A percentile compares a stretch with the other conserved stretches of the same genome.
Conservation (phyloP, 2,329 filamentous ascomycete species). For the Massarina eburnea region DNA sequence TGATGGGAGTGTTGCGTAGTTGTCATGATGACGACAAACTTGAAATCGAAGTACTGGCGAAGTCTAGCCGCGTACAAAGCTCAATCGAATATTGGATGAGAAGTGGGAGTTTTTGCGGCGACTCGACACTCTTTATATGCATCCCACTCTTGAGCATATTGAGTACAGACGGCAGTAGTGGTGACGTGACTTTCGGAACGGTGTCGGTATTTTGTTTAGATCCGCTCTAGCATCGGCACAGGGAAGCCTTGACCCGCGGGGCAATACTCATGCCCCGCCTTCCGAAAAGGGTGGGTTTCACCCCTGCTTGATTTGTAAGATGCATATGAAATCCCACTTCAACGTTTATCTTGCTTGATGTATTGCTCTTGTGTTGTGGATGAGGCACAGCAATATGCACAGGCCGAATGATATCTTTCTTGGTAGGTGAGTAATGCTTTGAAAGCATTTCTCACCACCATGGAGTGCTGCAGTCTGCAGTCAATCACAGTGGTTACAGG, state of each 20-base stretch:
- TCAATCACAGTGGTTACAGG: too few relatives aligned
- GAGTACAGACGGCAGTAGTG: slow-evolving; percentile 7
- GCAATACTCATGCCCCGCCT: slow-evolving; percentile 18
- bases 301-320: slow-evolving; percentile 27
- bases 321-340: slow-evolving; percentile 1
- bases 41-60: not conserved
- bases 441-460: too few relatives aligned
- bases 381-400: too few relatives aligned
- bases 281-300: slow-evolving; percentile 9
- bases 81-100: slow-evolving; percentile 3
- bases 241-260: slow-evolving; percentile 10
- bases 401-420: too few relatives aligned
- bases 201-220: too few relatives aligned
- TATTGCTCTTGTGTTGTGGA: too few relatives aligned
- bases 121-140: slow-evolving; percentile 23
- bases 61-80: not conserved
- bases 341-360: too few relatives aligned
- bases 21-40: slow-evolving; percentile 18
- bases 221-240: not conserved
- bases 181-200: slow-evolving; percentile 19
- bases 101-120: slow-evolving; percentile 5
- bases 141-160: slow-evolving; percentile 22
- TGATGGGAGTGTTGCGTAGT: slow-evolving; percentile 35
- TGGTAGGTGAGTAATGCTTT: too few relatives aligned
- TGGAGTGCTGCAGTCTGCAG: too few relatives aligned